Base-by-base conservation (phyloP, 768 basidiomycete genomes). In the Leccinum longicurvipes region DNA sequence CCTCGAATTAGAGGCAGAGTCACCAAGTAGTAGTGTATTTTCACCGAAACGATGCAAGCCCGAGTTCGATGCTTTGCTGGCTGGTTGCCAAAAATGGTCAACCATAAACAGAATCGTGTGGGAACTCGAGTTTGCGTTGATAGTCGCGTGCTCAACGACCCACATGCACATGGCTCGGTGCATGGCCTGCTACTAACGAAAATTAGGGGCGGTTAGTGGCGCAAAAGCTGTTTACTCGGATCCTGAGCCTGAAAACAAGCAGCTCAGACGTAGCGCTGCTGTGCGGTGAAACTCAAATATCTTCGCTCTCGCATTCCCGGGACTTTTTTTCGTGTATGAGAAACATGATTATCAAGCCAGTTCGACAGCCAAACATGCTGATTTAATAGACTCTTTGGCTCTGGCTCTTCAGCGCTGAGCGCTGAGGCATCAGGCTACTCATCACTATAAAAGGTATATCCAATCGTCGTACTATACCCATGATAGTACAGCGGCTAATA, bases 81-180 rank as follows among this genome's bases (percentile, higher is more conserved):
- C 41, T 4, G 23, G 14, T 25, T 46, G 17, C 21, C 15, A 48
- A 55, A 28, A 36, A 24, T 17, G 24, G 4, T 45, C 34, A 44
- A 15, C 57, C 54, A 44, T 46, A 41, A 41, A 41, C 11, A 41
- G 23, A 48, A 29, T 23, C 6, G 7, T n/a, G 4, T 45, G 51
- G 17, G 21, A 29, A 8, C 12, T 45, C 24, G n/a, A n/a, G n/a
- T n/a, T n/a, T n/a, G n/a, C n/a, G n/a, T n/a, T n/a, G n/a, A n/a
- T n/a, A n/a, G 23, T 17, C 12, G n/a, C 28, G 8, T 58, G 39
- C n/a, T 3, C 19, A 28, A 14, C 17, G 17, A 24, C 34, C 19
- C 41, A 50, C 58, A 53, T 41, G 48, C 41, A 50, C 58, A 53
- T 41, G 48, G 41, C 19, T 29, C 28, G 2, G 19, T n/a, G 23